These are phyloP conservation scores for Glutinoglossum americanum DNA, from an alignment of 495 filamentous ascomycete species.

Conservation along the genomic window DNA sequence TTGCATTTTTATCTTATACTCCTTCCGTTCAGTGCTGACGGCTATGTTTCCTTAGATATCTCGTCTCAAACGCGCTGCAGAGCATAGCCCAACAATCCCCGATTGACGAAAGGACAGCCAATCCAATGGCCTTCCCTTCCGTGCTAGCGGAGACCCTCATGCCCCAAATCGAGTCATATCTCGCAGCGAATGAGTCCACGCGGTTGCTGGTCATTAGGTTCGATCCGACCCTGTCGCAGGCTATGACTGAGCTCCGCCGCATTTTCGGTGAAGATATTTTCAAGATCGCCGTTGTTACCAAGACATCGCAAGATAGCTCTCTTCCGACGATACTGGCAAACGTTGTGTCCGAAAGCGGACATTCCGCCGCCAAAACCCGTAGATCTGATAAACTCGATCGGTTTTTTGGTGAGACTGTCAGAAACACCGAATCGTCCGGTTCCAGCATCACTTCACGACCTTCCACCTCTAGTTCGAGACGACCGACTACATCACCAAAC, in stretches of 20 bases:
- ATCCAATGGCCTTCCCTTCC: constrained; percentile 9
- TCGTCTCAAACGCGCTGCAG: constrained; percentile 12
- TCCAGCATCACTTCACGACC: background rate
- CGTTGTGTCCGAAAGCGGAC: background rate
- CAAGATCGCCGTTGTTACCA: constrained; percentile 12
- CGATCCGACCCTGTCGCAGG: constrained; percentile 5
- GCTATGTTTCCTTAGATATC: constrained; percentile 7
- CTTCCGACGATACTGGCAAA: constrained; percentile 5
- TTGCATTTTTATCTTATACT: background rate
- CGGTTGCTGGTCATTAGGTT: constrained; percentile 12
- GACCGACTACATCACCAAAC: background rate
- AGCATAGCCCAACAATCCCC: constrained; percentile 3
- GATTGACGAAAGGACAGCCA: background rate
- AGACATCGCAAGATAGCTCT: constrained; percentile 1
- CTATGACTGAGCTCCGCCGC: constrained; percentile 9
- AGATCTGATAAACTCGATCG: background rate
- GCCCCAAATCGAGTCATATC: constrained; percentile 13
- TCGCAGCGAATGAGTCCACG: constrained; percentile 8
- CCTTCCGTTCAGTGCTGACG: background rate
- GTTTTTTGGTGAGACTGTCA: constrained; percentile 4
- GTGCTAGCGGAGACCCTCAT: constrained; percentile 11
- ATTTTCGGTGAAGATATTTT: constrained; percentile 10
- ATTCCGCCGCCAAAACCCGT: constrained; percentile 1
- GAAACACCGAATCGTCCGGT: background rate
- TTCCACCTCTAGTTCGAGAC: background rate